Evolutionary conservation across 352 stramenopile genomes (phyloP).

Genomic region (Phytophthora cactorum): DNA sequence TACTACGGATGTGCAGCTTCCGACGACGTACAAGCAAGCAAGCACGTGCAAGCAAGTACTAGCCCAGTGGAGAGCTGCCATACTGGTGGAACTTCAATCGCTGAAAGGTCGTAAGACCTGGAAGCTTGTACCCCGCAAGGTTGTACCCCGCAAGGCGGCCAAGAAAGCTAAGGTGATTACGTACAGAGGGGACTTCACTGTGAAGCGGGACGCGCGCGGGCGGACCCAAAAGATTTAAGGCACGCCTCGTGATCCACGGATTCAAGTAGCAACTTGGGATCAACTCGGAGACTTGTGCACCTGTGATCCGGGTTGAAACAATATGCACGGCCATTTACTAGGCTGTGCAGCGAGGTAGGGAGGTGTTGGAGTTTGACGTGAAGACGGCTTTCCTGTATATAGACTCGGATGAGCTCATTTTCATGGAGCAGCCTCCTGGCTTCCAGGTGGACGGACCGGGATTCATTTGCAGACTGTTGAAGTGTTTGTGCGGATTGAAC

Average conservation of each 20-base stretch:
- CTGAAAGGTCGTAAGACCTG: not conserved
- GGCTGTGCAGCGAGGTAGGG: not conserved
- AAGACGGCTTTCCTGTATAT: not conserved
- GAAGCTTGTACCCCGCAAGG: not conserved
- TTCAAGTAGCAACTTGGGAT: not conserved
- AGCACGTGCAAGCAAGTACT: not conserved
- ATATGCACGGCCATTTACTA: not conserved
- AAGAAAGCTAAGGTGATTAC: not conserved
- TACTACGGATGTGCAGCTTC: not conserved
- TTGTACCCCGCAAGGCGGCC: not conserved
- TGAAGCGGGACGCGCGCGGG: not conserved
- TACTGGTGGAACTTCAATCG: not conserved
- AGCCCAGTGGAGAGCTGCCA: not conserved
- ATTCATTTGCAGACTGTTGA: not conserved
- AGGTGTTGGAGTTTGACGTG: not conserved
- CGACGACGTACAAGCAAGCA: conserved; percentile 2
- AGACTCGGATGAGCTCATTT: not conserved
- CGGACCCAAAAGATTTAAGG: not conserved
- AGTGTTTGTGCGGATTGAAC: not conserved
- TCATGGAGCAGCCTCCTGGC: not conserved
- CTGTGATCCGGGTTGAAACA: not conserved
- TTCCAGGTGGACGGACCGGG: not conserved
- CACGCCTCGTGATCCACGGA: not conserved
- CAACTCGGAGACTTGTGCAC: not conserved
- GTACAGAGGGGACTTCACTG: not conserved